Evolutionary conservation across 163 green algal genomes (phyloP), one percentile per base, ranked within the genome.

Genomic region (Botryococcus braunii): DNA sequence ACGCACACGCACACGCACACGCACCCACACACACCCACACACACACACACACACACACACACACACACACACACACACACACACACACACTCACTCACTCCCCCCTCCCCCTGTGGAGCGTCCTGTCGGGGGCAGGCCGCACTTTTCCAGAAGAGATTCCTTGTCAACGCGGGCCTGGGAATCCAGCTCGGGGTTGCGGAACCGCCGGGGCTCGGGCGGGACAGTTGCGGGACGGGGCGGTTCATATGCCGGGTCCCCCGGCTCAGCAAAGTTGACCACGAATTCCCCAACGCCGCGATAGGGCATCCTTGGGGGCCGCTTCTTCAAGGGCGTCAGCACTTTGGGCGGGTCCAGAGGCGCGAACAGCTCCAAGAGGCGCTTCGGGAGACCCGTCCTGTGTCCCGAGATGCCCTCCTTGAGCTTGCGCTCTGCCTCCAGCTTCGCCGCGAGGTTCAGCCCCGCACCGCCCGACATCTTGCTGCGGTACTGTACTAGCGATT

Each of bases 341-440:
- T 68, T 49, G 27, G 46, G 64, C n/a, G 75, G 71, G 2, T 75
- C 62, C 8, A 81, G 68, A 0, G 89, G 62, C 13, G 71, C 66
- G 61, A 96, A 96, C 0, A 96, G 76, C 11, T 87, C 66, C 13
- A 96, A 68, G 35, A 96, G 77, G 41, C 81, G 77, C 2, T 83
- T 77, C 3, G 85, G 83, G 40, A 96, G 70, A 4, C 90, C 90
- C 2, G 90, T 95, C 31, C 74, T 82, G 68, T 95, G 88, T 3
- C 78, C 80, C 25, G 79, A 79, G 35, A 95, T 83, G 4, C 71
- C 78, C 70, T 93, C 88, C 64, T 91, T 91, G 11, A 93, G 72
- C 61, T 65, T 68, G 3, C 76, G 72, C 63, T 83, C 82, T 41
- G 81, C 71, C 34, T 82, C 77, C 25, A 85, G 78, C 50, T 82